Percentiles rank a stretch among this genome's conserved stretches.
phyloP scores from a whole-genome alignment of 2,329 filamentous ascomycete genomes.

The Colletotrichum chlorophyti region DNA sequence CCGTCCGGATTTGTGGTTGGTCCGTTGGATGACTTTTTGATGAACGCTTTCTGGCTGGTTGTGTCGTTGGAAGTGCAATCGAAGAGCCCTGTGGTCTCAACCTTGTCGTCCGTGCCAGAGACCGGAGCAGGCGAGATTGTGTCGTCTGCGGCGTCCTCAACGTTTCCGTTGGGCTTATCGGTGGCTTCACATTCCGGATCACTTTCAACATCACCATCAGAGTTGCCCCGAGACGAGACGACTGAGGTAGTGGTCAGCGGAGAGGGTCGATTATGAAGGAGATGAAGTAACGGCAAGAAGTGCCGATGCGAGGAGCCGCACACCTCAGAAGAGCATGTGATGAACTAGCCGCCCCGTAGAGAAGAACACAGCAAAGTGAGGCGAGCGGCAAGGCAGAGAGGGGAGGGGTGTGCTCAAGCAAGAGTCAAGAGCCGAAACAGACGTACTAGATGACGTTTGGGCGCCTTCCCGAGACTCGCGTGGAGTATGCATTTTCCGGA shows the following conservation, averaged over 20 bases:
- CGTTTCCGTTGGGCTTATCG: conserved; percentile 2
- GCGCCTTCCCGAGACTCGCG: conserved; percentile 21
- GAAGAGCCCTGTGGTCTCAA: conserved; percentile 1
- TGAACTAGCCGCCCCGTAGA: conserved; percentile 3
- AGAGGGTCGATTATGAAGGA: neutral
- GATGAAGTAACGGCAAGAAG: conserved; percentile 12
- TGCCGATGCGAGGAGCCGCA: conserved; percentile 25
- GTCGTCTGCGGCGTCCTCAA: neutral
- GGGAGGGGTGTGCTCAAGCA: conserved; percentile 10
- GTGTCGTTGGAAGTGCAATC: neutral
- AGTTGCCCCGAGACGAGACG: conserved; percentile 13
- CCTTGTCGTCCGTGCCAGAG: conserved; percentile 16
- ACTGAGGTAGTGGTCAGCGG: conserved; percentile 14
- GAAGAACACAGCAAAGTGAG: conserved; percentile 3
- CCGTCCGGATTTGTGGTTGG: neutral
- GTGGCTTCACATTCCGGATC: conserved; percentile 7
- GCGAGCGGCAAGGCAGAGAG: conserved; percentile 3
- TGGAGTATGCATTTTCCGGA: conserved; percentile 27
- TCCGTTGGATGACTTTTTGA: conserved; percentile 1
- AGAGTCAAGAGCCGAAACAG: conserved; percentile 15
- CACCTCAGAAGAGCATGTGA: conserved; percentile 20
- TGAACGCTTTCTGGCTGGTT: neutral
- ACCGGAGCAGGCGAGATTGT: conserved; percentile 8
- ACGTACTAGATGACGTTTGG: conserved; percentile 27
- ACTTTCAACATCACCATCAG: conserved; percentile 7